Percentiles rank a stretch among this genome's conserved stretches.
These are phyloP conservation scores for Colletotrichum eleusines DNA, from an alignment of 2,329 filamentous ascomycete species.

Conservation along the genomic window DNA sequence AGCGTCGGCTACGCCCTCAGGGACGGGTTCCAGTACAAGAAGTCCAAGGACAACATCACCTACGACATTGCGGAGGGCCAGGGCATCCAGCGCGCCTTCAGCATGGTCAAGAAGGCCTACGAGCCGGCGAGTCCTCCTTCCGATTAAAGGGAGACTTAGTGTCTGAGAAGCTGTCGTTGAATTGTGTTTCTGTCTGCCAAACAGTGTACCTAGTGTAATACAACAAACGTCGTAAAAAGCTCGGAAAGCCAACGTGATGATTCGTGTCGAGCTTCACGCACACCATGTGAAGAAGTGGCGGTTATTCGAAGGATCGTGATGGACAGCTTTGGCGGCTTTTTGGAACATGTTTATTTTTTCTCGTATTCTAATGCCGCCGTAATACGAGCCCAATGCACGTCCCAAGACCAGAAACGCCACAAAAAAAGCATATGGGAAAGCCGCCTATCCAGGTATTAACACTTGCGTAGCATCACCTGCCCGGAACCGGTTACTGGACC, in stretches of 20 bases:
- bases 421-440: neutral
- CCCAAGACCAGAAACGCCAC: neutral
- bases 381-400: neutral
- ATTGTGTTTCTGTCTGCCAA: neutral
- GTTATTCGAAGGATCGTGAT: neutral
- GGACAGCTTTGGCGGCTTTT: neutral
- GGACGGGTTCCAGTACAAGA: neutral
- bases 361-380: neutral
- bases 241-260: neutral
- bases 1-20: neutral
- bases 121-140: no score
- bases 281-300: neutral
- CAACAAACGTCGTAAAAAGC: neutral
- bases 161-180: neutral
- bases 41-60: neutral
- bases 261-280: neutral
- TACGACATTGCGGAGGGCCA: neutral
- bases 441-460: neutral
- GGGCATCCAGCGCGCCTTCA: neutral
- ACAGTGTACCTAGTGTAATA: neutral
- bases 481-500: no score
- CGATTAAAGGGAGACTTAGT: neutral
- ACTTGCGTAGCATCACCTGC: neutral
- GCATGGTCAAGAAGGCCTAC: neutral
- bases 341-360: neutral